These are phyloP conservation scores for Fagopyrum esculentum DNA, from an alignment of 148 eudicot species.

Conservation along the genomic window DNA sequence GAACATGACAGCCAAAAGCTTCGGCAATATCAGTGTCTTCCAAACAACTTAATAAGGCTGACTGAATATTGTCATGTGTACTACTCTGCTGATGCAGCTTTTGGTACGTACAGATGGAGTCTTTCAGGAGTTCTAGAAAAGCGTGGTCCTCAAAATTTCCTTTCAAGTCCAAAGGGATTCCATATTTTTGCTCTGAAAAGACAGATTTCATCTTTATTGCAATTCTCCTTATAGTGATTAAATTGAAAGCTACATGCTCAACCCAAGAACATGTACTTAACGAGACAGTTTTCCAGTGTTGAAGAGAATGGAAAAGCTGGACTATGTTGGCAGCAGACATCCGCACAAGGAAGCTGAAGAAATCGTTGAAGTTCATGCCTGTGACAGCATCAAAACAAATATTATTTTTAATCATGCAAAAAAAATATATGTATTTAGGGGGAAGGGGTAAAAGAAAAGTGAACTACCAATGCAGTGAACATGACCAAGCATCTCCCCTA, in stretches of 20 bases:
- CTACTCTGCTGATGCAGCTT: conserved; percentile 32
- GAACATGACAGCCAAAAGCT: conserved; percentile 18
- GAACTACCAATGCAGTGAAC: neutral
- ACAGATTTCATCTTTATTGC: conserved; percentile 45
- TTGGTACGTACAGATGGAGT: conserved; percentile 34
- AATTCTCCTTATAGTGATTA: conserved; percentile 33
- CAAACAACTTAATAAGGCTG: conserved; percentile 17
- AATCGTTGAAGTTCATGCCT: conserved; percentile 93
- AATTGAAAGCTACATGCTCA: conserved; percentile 41
- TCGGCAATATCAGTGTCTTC: conserved; percentile 16
- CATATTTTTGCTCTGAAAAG: conserved; percentile 23
- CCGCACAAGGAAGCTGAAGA: conserved; percentile 67
- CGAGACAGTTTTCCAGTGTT: conserved; percentile 9
- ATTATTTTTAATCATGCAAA: neutral
- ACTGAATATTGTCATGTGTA: conserved; percentile 11
- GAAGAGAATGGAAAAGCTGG: conserved; percentile 33
- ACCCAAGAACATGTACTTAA: conserved; percentile 28
- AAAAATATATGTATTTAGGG: neutral
- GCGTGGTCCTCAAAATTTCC: conserved; percentile 35
- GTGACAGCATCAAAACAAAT: conserved; percentile 7
- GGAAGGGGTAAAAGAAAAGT: neutral
- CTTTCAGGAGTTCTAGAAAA: conserved; percentile 37
- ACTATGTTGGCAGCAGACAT: conserved; percentile 61
- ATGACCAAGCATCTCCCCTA: neutral
- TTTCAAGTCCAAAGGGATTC: conserved; percentile 29